Percentiles rank a stretch among this genome's conserved stretches.
Evolutionary conservation across 371 early-diverging fungal species (phyloP).

Genomic region (Mortierella sp.): DNA sequence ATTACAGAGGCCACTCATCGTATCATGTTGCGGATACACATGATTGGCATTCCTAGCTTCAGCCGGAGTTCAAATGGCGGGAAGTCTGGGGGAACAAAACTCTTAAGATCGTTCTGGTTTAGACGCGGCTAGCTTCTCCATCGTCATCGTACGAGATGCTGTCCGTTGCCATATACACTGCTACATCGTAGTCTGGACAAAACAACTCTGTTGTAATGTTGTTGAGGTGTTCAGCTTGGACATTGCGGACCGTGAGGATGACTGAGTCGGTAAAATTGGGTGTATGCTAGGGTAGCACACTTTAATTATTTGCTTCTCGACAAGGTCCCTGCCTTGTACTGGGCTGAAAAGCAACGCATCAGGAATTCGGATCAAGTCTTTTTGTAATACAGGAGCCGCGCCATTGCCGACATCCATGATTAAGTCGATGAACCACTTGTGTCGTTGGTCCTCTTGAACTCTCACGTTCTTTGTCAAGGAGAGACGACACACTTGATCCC

Average conservation of each 20-base stretch:
- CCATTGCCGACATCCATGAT: constrained; percentile 6
- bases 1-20: neutral
- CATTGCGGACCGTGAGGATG: neutral
- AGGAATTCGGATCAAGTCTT: constrained; percentile 1
- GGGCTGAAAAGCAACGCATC: constrained; percentile 5
- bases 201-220: too few species aligned
- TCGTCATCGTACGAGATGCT: too few species aligned
- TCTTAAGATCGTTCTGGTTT: too few species aligned
- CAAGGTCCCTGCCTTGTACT: neutral
- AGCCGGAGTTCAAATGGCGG: constrained; percentile 20
- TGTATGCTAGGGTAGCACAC: constrained; percentile 2
- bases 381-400: neutral
- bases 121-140: too few species aligned
- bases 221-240: too few species aligned
- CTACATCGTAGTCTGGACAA: too few species aligned
- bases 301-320: too few species aligned
- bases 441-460: neutral
- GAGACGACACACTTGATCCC: constrained; percentile 8
- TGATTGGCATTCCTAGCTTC: constrained; percentile 45
- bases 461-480: neutral
- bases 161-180: too few species aligned
- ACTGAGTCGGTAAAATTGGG: neutral
- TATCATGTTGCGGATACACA: constrained; percentile 31
- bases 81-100: too few species aligned
- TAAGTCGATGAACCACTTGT: constrained; percentile 1